Evolutionary conservation across 202 grass and related monocot species (phyloP).

Genomic region (Hordeum pubiflorum): DNA sequence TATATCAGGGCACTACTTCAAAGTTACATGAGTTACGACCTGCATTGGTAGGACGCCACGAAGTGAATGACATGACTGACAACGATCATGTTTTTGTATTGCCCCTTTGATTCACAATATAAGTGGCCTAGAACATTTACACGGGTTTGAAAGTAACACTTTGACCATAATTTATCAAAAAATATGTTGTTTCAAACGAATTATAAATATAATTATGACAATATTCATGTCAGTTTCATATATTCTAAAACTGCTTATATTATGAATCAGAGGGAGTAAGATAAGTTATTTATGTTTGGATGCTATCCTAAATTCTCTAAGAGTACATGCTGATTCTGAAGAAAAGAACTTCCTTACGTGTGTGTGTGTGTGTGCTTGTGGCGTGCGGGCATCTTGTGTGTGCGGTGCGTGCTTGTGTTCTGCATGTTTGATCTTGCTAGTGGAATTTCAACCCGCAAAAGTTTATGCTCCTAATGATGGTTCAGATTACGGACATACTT

Average conservation of each 20-base stretch:
- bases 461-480: not conserved
- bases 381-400: not conserved
- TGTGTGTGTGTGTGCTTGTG: not conserved
- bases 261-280: not conserved
- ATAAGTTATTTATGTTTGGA: not conserved
- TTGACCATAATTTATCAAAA: not conserved
- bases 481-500: slow-evolving; percentile 34
- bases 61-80: not conserved
- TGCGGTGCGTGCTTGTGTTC: not conserved
- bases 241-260: not conserved
- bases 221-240: not conserved
- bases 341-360: not conserved
- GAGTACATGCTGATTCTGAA: not conserved
- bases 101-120: not conserved
- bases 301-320: not conserved
- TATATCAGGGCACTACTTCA: slow-evolving; percentile 33
- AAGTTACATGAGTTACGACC: slow-evolving; percentile 52
- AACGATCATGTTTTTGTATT: not conserved
- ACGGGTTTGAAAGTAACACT: not conserved
- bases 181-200: not conserved
- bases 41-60: slow-evolving; percentile 23
- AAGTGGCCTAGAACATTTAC: not conserved
- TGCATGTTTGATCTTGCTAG: not conserved
- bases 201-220: not conserved
- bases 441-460: slow-evolving; percentile 14